Evolutionary conservation across 257 asterid genomes (phyloP).

Genomic region (Catharanthus roseus): DNA sequence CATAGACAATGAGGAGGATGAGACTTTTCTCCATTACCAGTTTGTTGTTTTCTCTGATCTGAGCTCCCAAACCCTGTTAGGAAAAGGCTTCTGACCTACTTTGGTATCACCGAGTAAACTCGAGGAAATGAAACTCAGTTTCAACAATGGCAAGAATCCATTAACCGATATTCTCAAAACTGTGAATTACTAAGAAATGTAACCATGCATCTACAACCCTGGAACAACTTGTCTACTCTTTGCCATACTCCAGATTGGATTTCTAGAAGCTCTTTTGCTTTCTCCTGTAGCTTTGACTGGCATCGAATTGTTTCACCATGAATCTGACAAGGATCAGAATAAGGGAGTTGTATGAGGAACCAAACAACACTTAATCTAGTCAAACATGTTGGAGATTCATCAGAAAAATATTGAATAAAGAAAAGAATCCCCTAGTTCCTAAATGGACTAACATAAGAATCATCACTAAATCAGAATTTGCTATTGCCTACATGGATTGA

Average conservation of each 20-base stretch:
- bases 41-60: not conserved
- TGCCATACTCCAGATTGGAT: conserved; percentile 71
- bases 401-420: not conserved
- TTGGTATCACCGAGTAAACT: not conserved
- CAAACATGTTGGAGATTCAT: conserved; percentile 4
- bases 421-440: not conserved
- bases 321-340: conserved; percentile 39
- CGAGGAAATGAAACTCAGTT: conserved; percentile 11
- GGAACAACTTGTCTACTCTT: conserved; percentile 61
- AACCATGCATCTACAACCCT: conserved; percentile 73
- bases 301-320: conserved; percentile 77
- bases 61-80: not conserved
- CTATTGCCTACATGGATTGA: not conserved
- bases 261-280: conserved; percentile 58
- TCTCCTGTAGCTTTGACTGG: conserved; percentile 50
- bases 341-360: not conserved
- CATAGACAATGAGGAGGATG: too few relatives aligned
- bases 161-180: conserved; percentile 30
- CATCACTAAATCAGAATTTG: not conserved
- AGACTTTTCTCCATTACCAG: not conserved
- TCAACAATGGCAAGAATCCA: not conserved
- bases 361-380: not conserved
- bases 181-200: conserved; percentile 76
- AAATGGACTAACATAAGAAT: too few relatives aligned
- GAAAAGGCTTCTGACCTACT: not conserved